A percentile compares a stretch with the other conserved stretches of the same genome.
These are phyloP conservation scores for Coemansia sp. DNA, from an alignment of 192 early-diverging fungal species.

Conservation along the genomic window DNA sequence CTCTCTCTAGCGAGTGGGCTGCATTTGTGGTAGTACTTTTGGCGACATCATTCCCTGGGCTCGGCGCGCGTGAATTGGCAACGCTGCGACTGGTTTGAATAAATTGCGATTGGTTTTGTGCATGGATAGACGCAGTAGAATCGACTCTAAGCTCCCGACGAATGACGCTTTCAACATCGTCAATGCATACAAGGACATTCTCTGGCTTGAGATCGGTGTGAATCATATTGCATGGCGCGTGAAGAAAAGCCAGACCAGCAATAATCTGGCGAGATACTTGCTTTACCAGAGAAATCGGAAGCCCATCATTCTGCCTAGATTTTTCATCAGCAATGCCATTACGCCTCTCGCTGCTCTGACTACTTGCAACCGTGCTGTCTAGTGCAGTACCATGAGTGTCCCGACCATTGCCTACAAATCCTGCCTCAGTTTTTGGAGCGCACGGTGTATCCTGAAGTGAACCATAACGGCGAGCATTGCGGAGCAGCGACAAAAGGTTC, in stretches of 20 bases:
- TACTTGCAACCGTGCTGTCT: constrained; percentile 6
- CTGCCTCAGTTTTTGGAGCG: constrained; percentile 22
- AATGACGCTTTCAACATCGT: constrained; percentile 80
- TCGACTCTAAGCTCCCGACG: constrained; percentile 49
- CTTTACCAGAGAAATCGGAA: constrained; percentile 84
- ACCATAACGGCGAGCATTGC: constrained; percentile 54
- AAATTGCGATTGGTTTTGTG: constrained; percentile 10
- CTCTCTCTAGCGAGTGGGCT: constrained; percentile 58
- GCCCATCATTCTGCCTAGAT: constrained; percentile 58
- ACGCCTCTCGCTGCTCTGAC: constrained; percentile 12
- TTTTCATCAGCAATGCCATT: constrained; percentile 18
- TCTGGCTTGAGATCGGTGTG: constrained; percentile 99
- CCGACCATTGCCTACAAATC: constrained; percentile 21
- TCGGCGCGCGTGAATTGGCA: constrained; percentile 52
- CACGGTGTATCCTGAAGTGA: constrained; percentile 33
- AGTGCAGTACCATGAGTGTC: not conserved
- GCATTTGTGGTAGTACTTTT: not conserved
- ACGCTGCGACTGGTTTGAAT: constrained; percentile 54
- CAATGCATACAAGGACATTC: constrained; percentile 92
- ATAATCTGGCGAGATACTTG: constrained; percentile 89
- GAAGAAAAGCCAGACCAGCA: constrained; percentile 91
- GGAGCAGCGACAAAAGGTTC: constrained; percentile 87
- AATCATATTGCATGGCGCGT: constrained; percentile 91
- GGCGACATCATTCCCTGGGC: constrained; percentile 18
- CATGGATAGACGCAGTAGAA: not conserved